phyloP scores from a whole-genome alignment of 2,329 filamentous ascomycete genomes.

The Elsinoe arachidis region DNA sequence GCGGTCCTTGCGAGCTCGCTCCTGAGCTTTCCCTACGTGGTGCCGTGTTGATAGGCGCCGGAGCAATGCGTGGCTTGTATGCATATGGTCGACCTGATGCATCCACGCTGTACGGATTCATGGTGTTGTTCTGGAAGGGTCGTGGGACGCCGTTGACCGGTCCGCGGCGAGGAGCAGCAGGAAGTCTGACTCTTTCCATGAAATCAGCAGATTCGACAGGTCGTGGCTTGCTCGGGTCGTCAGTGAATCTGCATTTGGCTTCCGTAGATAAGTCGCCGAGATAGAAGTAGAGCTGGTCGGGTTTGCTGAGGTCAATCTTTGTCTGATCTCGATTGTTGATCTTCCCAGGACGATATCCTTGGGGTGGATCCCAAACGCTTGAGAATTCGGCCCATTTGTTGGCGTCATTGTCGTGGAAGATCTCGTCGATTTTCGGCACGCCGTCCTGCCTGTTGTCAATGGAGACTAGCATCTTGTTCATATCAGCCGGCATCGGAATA shows the following conservation, averaged over 20 bases:
- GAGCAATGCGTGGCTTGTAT: conserved; percentile 30
- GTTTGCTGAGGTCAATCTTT: conserved; percentile 62
- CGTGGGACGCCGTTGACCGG: conserved; percentile 3
- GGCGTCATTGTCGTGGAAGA: conserved; percentile 37
- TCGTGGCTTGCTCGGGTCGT: conserved; percentile 54
- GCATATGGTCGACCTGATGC: conserved; percentile 26
- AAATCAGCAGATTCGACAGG: conserved; percentile 65
- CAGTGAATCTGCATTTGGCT: conserved; percentile 82
- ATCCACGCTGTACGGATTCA: conserved; percentile 3
- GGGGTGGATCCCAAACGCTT: conserved; percentile 35
- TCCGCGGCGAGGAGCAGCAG: conserved; percentile 22
- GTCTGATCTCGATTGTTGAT: conserved; percentile 41
- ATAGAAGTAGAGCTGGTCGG: conserved; percentile 80
- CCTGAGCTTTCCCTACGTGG: conserved; percentile 16
- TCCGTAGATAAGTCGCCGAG: conserved; percentile 80
- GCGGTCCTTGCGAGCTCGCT: conserved; percentile 15
- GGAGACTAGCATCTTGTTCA: conserved; percentile 39
- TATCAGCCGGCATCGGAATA: conserved; percentile 55
- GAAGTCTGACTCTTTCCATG: conserved; percentile 53
- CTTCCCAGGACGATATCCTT: conserved; percentile 32
- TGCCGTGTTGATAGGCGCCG: conserved; percentile 19
- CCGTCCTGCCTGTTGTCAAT: conserved; percentile 43
- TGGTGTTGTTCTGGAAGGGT: neutral
- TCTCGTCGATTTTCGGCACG: conserved; percentile 39
- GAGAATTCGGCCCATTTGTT: conserved; percentile 62